Percentiles rank a stretch among this genome's conserved stretches.
Evolutionary conservation across 345 rosid genomes (phyloP).

Genomic region (Raphanus raphanistrum): DNA sequence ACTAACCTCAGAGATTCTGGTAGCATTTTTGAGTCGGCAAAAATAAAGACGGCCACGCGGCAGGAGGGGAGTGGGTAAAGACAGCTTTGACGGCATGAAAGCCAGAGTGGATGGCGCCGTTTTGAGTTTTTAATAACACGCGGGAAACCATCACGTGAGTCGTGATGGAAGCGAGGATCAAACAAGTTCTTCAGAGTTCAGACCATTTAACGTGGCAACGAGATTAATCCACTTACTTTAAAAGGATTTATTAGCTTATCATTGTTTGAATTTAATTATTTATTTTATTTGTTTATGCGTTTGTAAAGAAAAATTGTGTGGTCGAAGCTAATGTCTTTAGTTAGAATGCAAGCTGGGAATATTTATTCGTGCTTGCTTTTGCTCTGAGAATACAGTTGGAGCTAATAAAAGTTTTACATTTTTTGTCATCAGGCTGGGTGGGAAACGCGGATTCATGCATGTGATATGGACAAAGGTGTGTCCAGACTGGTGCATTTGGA

Average conservation of each 20-base stretch:
- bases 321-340: conserved; percentile 28
- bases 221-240: conserved; percentile 2
- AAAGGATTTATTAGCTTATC: conserved; percentile 4
- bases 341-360: conserved; percentile 34
- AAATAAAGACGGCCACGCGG: conserved; percentile 16
- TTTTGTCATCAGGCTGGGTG: background rate
- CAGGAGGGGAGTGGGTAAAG: conserved; percentile 9
- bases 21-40: background rate
- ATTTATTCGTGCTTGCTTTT: conserved; percentile 22
- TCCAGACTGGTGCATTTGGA: background rate
- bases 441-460: conserved; percentile 32
- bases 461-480: conserved; percentile 20
- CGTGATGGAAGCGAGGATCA: conserved; percentile 24
- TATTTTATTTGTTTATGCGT: background rate
- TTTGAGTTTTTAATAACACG: background rate
- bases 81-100: conserved; percentile 34
- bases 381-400: conserved; percentile 36
- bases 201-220: conserved; percentile 22
- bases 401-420: conserved; percentile 6
- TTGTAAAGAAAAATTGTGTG: conserved; percentile 27
- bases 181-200: background rate
- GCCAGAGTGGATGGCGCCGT: conserved; percentile 24
- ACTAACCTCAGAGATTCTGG: conserved; percentile 5
- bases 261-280: background rate
- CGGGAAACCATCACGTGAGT: background rate